Evolutionary conservation across 2,329 filamentous ascomycete species (phyloP).

Genomic region (Aspergillus aculeatus): DNA sequence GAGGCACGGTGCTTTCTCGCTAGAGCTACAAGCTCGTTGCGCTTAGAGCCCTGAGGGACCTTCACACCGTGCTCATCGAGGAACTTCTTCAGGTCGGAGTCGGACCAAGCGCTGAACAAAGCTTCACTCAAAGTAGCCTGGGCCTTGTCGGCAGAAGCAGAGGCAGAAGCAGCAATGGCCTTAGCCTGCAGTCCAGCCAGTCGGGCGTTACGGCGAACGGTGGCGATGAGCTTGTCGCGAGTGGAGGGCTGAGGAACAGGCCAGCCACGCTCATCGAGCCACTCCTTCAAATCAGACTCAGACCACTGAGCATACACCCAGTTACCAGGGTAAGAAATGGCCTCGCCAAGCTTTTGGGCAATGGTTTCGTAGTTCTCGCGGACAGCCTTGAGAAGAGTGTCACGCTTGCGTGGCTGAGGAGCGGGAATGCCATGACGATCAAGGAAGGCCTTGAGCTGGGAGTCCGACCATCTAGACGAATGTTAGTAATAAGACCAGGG

Average conservation of each 20-base stretch:
- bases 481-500: constrained; percentile 36
- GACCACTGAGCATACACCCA: constrained; percentile 93
- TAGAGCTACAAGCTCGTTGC: constrained; percentile 84
- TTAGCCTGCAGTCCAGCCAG: constrained; percentile 70
- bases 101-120: constrained; percentile 86
- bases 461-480: constrained; percentile 75
- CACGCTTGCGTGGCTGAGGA: constrained; percentile 82
- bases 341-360: constrained; percentile 74
- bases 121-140: constrained; percentile 76
- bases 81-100: constrained; percentile 87
- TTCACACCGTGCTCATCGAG: constrained; percentile 84
- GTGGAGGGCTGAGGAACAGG: constrained; percentile 78
- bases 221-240: constrained; percentile 84
- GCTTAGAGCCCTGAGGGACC: constrained; percentile 88
- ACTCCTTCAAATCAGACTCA: constrained; percentile 89
- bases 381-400: constrained; percentile 73
- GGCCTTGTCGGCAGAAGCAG: constrained; percentile 65
- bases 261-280: constrained; percentile 85
- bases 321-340: constrained; percentile 82
- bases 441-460: constrained; percentile 87
- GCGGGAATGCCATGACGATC: constrained; percentile 85
- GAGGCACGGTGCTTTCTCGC: constrained; percentile 83
- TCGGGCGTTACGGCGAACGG: constrained; percentile 86
- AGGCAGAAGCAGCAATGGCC: constrained; percentile 59
- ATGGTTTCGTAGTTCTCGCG: constrained; percentile 77